phyloP scores from a whole-genome alignment of 805 yeast genomes.

The Spathaspora girioi region DNA sequence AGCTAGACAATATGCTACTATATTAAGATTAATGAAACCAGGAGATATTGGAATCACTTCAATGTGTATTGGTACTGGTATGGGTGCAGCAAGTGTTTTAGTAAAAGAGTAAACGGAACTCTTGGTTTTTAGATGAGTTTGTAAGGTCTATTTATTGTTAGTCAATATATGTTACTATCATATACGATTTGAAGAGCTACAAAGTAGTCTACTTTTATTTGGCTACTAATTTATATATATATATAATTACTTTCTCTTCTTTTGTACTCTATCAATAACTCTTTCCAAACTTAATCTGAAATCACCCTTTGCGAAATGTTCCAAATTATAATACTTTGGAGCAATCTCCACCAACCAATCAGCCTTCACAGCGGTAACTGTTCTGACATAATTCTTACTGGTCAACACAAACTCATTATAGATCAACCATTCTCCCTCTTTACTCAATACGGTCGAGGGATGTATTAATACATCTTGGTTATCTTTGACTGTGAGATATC shows the following conservation, averaged over 20 bases:
- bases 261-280: constrained; percentile 45
- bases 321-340: constrained; percentile 65
- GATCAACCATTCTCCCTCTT: constrained; percentile 87
- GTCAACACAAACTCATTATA: constrained; percentile 96
- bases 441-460: constrained; percentile 88
- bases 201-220: no score
- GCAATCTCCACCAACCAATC: constrained; percentile 89
- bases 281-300: constrained; percentile 67
- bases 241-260: constrained; percentile 28
- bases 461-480: constrained; percentile 94
- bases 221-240: constrained; percentile 5
- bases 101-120: constrained; percentile 65
- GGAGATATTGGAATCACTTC: constrained; percentile 88
- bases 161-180: not conserved
- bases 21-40: constrained; percentile 70
- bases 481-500: constrained; percentile 90
- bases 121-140: no score
- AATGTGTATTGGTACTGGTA: constrained; percentile 98
- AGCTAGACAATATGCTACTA: constrained; percentile 88
- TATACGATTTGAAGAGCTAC: no score
- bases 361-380: constrained; percentile 86
- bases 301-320: constrained; percentile 68
- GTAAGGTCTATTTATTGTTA: not conserved
- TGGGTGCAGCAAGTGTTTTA: constrained; percentile 94
- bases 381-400: constrained; percentile 87